Conservation (phyloP, 495 filamentous ascomycete genomes). For the Talaromyces adpressus region DNA sequence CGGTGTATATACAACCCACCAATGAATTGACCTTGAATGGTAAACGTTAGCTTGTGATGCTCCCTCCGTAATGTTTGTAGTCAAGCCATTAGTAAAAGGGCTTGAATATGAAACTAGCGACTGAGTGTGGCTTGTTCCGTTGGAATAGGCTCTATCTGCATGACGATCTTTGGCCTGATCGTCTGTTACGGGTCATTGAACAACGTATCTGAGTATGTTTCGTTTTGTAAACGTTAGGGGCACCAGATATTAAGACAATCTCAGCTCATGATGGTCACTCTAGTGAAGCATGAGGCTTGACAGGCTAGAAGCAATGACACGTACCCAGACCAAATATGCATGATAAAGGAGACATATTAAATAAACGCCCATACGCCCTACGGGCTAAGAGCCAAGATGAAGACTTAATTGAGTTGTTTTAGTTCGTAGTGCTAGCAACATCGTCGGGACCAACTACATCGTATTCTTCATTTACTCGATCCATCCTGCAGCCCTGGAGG, state of each 20-base stretch:
- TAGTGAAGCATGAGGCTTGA: not conserved
- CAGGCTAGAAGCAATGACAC: not conserved
- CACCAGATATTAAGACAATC: not conserved
- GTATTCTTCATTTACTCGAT: not conserved
- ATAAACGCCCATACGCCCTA: not conserved
- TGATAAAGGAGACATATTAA: not conserved
- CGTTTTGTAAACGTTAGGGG: not conserved
- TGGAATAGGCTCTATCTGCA: not conserved
- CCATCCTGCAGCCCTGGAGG: not conserved
- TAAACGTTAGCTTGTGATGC: not conserved
- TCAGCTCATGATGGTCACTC: not conserved
- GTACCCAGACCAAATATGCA: not conserved
- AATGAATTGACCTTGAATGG: not conserved
- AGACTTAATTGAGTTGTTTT: not conserved
- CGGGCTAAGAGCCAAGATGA: not conserved
- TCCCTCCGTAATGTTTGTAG: not conserved
- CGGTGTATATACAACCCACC: not conserved
- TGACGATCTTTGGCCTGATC: not conserved
- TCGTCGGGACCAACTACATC: not conserved
- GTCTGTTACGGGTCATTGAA: not conserved
- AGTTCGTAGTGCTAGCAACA: not conserved
- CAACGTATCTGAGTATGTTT: not conserved
- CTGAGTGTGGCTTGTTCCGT: not conserved
- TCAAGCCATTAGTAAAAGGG: not conserved
- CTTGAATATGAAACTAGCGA: not conserved